A percentile compares a stretch with the other conserved stretches of the same genome.
Evolutionary conservation across 2,329 filamentous ascomycete species (phyloP).

Genomic region (Phoma herbarum): DNA sequence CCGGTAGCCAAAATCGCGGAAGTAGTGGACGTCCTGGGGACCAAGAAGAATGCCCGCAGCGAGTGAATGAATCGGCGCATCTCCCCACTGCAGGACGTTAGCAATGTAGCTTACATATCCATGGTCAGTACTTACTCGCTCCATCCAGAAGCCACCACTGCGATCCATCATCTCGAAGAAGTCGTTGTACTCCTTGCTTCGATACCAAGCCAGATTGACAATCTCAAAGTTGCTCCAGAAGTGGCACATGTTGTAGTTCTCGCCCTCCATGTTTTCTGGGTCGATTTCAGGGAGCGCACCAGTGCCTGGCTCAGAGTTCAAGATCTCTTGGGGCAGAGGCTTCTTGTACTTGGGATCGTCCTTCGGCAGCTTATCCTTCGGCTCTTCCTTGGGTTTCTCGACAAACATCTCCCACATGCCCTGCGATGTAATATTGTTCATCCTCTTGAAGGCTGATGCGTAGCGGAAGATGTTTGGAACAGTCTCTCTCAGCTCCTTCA

Average conservation of each 20-base stretch:
- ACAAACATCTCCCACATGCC: conserved; percentile 99
- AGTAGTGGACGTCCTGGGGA: conserved; percentile 91
- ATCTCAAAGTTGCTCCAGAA: conserved; percentile 99
- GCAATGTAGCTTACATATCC: conserved; percentile 28
- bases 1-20: conserved; percentile 97
- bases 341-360: conserved; percentile 72
- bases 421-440: conserved; percentile 87
- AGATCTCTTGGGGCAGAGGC: conserved; percentile 79
- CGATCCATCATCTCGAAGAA: conserved; percentile 99
- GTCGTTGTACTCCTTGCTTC: conserved; percentile 95
- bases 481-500: conserved; percentile 97
- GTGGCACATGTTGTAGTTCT: conserved; percentile 99
- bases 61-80: conserved; percentile 97
- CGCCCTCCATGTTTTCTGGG: conserved; percentile 92
- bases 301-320: conserved; percentile 76
- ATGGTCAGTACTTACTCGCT: conserved; percentile 72
- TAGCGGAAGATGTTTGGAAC: conserved; percentile 99
- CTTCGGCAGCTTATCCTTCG: conserved; percentile 63
- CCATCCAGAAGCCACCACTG: conserved; percentile 99
- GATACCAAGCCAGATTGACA: conserved; percentile 91
- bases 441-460: conserved; percentile 95
- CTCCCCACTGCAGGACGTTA: conserved; percentile 80
- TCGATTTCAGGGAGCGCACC: conserved; percentile 82
- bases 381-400: conserved; percentile 73
- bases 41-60: conserved; percentile 88